phyloP scores from a whole-genome alignment of 2,329 filamentous ascomycete species.

The Fusarium irregulare region DNA sequence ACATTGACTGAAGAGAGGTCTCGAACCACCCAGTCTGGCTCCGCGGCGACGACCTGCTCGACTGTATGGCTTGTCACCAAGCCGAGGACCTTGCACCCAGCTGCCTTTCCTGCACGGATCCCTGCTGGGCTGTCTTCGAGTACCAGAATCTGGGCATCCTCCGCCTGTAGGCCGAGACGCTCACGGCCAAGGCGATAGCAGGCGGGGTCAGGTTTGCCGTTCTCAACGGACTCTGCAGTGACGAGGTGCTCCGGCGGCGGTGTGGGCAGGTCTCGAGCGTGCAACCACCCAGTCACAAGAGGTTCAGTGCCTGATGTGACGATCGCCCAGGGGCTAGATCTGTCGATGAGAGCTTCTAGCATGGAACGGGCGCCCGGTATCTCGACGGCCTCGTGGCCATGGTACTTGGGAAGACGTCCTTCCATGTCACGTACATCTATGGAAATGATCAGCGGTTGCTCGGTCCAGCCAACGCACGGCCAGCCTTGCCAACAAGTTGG shows the following conservation, averaged over 20 bases:
- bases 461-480: constrained; percentile 3
- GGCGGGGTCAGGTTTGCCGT: constrained; percentile 81
- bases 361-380: constrained; percentile 84
- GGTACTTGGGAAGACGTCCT: constrained; percentile 78
- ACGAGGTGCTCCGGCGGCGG: constrained; percentile 70
- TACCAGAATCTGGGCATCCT: constrained; percentile 71
- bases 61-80: constrained; percentile 84
- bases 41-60: constrained; percentile 76
- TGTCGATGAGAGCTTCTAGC: constrained; percentile 72
- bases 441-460: constrained; percentile 22
- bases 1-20: constrained; percentile 81
- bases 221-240: constrained; percentile 78
- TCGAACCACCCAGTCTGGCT: constrained; percentile 88
- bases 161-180: constrained; percentile 65
- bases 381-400: constrained; percentile 82
- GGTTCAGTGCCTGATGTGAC: constrained; percentile 78
- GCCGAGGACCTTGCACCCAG: constrained; percentile 87
- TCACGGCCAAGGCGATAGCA: constrained; percentile 78
- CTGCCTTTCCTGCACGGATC: constrained; percentile 83
- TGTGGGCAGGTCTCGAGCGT: constrained; percentile 71
- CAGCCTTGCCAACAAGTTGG: constrained; percentile 3
- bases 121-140: constrained; percentile 91
- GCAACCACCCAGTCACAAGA: constrained; percentile 79
- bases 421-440: constrained; percentile 84
- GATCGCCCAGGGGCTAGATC: constrained; percentile 82